These are phyloP conservation scores for Eremothecium coryli DNA, from an alignment of 1,139 yeast genomes.

Conservation along the genomic window DNA sequence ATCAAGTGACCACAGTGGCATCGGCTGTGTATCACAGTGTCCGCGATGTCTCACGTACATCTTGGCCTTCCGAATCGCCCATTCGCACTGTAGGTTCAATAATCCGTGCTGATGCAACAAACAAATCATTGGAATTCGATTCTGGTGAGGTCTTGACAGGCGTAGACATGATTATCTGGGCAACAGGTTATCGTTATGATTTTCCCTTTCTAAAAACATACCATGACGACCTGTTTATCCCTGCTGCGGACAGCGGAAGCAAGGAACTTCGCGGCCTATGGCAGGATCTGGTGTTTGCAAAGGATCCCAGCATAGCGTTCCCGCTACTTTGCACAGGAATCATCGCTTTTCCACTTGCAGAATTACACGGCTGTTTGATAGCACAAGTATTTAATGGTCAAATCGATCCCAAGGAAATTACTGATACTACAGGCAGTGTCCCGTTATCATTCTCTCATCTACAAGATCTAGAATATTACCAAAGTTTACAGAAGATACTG, in stretches of 20 bases:
- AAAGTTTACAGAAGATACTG: constrained; percentile 15
- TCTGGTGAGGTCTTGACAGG: constrained; percentile 35
- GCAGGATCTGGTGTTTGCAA: constrained; percentile 42
- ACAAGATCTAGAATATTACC: constrained; percentile 19
- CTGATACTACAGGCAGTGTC: background rate
- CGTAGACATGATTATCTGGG: constrained; percentile 47
- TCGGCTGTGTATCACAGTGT: constrained; percentile 40
- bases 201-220: constrained; percentile 38
- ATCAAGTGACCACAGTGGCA: constrained; percentile 39
- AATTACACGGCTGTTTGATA: constrained; percentile 48
- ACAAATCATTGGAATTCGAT: constrained; percentile 30
- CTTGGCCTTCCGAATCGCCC: constrained; percentile 25
- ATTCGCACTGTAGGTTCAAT: constrained; percentile 22
- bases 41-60: constrained; percentile 24
- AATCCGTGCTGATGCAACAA: constrained; percentile 31
- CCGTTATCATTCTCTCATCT: background rate
- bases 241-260: constrained; percentile 36
- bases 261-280: constrained; percentile 42
- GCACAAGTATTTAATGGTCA: constrained; percentile 47
- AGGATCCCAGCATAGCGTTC: constrained; percentile 49
- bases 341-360: constrained; percentile 52
- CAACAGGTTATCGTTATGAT: constrained; percentile 53
- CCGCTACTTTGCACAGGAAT: constrained; percentile 44
- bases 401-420: constrained; percentile 34
- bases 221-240: constrained; percentile 34